Evolutionary conservation across 2,329 filamentous ascomycete species (phyloP).

Genomic region (Penicillium paneum): DNA sequence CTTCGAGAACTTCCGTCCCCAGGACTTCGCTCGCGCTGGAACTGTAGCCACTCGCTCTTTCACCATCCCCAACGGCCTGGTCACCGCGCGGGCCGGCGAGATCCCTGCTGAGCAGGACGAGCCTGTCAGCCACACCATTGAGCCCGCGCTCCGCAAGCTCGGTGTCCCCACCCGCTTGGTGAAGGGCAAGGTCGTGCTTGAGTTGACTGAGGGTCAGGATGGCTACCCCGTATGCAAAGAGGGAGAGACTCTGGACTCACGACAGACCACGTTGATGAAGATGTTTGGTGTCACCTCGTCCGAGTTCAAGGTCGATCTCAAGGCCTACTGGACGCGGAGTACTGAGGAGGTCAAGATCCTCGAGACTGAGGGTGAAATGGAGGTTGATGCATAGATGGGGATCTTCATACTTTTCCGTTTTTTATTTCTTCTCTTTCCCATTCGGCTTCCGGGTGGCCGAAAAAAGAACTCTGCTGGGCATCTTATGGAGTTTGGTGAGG

Average conservation of each 20-base stretch:
- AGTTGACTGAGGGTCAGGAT: slow-evolving; percentile 47
- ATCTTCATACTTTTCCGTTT: slow-evolving; percentile 17
- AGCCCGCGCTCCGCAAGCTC: slow-evolving; percentile 84
- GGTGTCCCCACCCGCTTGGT: slow-evolving; percentile 86
- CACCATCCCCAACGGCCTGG: slow-evolving; percentile 74
- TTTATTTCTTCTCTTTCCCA: slow-evolving; percentile 16
- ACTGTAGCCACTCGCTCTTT: slow-evolving; percentile 70
- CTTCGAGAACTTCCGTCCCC: slow-evolving; percentile 68
- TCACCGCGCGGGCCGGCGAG: slow-evolving; percentile 76
- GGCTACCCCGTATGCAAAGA: slow-evolving; percentile 77
- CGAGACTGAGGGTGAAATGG: slow-evolving; percentile 40
- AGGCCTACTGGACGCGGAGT: slow-evolving; percentile 58
- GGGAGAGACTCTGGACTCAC: slow-evolving; percentile 79
- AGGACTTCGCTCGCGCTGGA: slow-evolving; percentile 90
- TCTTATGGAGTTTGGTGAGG: slow-evolving; percentile 38
- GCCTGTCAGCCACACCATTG: slow-evolving; percentile 79
- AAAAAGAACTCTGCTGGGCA: slow-evolving; percentile 34
- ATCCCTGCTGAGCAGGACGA: slow-evolving; percentile 78
- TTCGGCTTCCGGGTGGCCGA: slow-evolving; percentile 16
- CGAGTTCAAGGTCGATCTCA: slow-evolving; percentile 79
- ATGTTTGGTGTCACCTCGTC: slow-evolving; percentile 86
- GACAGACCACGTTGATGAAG: slow-evolving; percentile 92
- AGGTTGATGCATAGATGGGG: slow-evolving; percentile 36
- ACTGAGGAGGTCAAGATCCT: slow-evolving; percentile 42
- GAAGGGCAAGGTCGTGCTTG: slow-evolving; percentile 80